Base-by-base conservation (phyloP, 306 rosid genomes). In the Lathyrus tuberosus region DNA sequence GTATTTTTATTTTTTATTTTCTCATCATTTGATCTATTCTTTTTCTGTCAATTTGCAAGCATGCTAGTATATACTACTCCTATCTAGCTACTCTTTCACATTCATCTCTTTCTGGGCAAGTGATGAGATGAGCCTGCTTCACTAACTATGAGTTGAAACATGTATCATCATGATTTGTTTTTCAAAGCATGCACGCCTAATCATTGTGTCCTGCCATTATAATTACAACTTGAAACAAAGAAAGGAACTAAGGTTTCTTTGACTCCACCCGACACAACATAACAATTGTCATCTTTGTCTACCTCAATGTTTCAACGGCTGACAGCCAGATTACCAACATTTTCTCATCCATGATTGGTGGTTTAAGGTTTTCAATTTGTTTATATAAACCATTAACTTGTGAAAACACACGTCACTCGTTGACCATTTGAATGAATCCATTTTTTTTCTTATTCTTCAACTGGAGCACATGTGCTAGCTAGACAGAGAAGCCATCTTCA, bases 281-380 rank as follows among this genome's bases (percentile, higher is more conserved):
- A 48, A 48, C 22, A 35, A 33, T 6, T 33, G 15, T 48, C 54
- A 48, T 48, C 38, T 33, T 16, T 48, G 20, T 48, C 54, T 4
- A 6, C 22, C 10, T 48, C 54, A 48, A 47, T n/a, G 52, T 47
- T 35, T 35, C 40, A 7, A 35, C n/a, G 3, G 8, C 17, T 48
- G 24, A 48, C 54, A 35, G 10, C 40, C 40, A 48, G 4, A 48
- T n/a, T 6, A 9, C 22, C 26, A 26, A 24, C 17, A 24, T 26
- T 56, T 12, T 56, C 17, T 56, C 62, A 56, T 56, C 58, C 10
- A 53, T 70, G 67, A 52, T 67, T 66, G 61, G 13, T 43, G 15
- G 20, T 58, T 59, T 49, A 35, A 65, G 52, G 8, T 63, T 46
- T 53, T n/a, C 43, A 5, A 47, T 73, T 53, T 61, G 20, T 30